Evolutionary conservation across 306 rosid genomes (phyloP).

Genomic region (Trichosanthes cucumerina): DNA sequence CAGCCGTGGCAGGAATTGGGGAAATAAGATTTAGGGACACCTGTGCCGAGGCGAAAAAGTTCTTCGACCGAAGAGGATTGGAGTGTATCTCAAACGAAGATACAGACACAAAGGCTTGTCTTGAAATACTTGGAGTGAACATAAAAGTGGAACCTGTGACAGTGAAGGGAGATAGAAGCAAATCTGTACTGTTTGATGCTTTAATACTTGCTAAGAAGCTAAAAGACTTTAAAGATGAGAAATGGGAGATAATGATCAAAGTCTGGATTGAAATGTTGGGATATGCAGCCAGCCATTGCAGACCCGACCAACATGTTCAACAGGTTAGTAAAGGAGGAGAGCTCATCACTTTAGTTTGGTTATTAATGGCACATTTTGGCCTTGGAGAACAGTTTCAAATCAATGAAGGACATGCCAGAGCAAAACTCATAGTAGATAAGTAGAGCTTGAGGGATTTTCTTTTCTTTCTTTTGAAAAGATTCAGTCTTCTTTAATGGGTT

Average conservation of each 20-base stretch:
- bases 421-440: slow-evolving; percentile 20
- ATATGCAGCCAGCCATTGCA: slow-evolving; percentile 24
- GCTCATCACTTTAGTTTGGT: slow-evolving; percentile 24
- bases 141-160: not conserved
- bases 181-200: slow-evolving; percentile 26
- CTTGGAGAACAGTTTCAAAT: slow-evolving; percentile 28
- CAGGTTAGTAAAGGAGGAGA: slow-evolving; percentile 29
- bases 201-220: slow-evolving; percentile 12
- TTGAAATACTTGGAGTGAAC: not conserved
- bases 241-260: slow-evolving; percentile 14
- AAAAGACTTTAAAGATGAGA: not conserved
- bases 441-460: not conserved
- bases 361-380: slow-evolving; percentile 25
- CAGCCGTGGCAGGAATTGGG: slow-evolving; percentile 21
- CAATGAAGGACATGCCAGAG: slow-evolving; percentile 29
- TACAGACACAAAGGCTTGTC: not conserved
- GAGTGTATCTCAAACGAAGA: not conserved
- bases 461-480: not conserved
- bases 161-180: slow-evolving; percentile 27
- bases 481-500: not conserved
- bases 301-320: slow-evolving; percentile 16
- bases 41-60: slow-evolving; percentile 15
- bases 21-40: slow-evolving; percentile 19
- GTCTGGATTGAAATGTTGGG: slow-evolving; percentile 29
- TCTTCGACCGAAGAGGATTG: slow-evolving; percentile 17